Evolutionary conservation across 805 yeast species (phyloP).

Genomic region (Yarrowia keelungensis): DNA sequence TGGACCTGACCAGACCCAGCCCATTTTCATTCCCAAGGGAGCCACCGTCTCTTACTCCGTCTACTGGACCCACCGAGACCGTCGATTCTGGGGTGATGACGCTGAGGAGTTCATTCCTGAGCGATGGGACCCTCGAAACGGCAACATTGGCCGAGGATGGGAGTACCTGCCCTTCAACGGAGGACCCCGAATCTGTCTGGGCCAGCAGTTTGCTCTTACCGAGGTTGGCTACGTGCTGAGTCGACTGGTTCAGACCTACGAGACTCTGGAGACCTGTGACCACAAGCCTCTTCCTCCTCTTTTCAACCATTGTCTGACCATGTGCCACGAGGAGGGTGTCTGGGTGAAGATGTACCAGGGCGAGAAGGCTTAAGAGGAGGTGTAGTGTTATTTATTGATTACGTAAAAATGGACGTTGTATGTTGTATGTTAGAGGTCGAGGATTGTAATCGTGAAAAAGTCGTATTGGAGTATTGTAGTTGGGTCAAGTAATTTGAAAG

Average conservation of each 20-base stretch:
- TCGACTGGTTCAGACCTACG: constrained; percentile 49
- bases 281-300: constrained; percentile 30
- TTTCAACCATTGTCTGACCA: constrained; percentile 19
- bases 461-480: too few species aligned
- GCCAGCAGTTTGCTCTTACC: constrained; percentile 63
- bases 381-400: constrained; percentile 1
- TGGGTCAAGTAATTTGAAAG: too few species aligned
- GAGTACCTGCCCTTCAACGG: constrained; percentile 62
- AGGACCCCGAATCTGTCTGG: constrained; percentile 64
- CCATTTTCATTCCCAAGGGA: constrained; percentile 56
- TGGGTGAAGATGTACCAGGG: constrained; percentile 34
- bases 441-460: too few species aligned
- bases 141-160: constrained; percentile 48
- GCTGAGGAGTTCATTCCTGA: constrained; percentile 57
- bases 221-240: constrained; percentile 57
- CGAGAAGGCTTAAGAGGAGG: constrained; percentile 9
- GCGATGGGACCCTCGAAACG: constrained; percentile 55
- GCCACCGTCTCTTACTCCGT: constrained; percentile 52
- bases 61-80: constrained; percentile 55
- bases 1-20: constrained; percentile 53
- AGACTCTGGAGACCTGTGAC: constrained; percentile 34
- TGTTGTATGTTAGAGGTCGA: background rate
- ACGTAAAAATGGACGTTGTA: background rate
- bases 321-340: constrained; percentile 38
- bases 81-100: constrained; percentile 55